A percentile compares a stretch with the other conserved stretches of the same genome.
Conservation (phyloP, 306 rosid genomes). For the Rosa multiflora region DNA sequence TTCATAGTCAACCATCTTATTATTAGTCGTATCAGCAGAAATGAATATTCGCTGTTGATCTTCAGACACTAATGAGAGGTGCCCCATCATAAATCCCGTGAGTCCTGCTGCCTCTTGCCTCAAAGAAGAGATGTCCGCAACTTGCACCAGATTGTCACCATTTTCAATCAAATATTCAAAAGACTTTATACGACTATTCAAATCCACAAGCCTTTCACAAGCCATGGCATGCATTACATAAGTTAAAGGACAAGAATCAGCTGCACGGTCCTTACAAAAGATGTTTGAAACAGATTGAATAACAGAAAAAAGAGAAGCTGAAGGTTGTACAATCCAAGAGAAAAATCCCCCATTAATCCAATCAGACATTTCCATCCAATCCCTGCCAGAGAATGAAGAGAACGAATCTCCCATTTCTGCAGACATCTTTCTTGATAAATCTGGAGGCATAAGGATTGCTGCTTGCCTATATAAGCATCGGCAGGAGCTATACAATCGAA, state of each 20-base stretch:
- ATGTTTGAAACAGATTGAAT: constrained; percentile 54
- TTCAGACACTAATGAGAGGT: constrained; percentile 44
- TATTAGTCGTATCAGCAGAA: constrained; percentile 33
- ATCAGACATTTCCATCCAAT: constrained; percentile 70
- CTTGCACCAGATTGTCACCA: constrained; percentile 39
- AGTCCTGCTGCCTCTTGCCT: constrained; percentile 78
- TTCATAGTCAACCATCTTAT: constrained; percentile 35
- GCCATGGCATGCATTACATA: constrained; percentile 71
- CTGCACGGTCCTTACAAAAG: constrained; percentile 38
- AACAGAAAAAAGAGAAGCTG: constrained; percentile 66
- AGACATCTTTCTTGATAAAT: constrained; percentile 64
- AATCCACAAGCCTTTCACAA: constrained; percentile 81
- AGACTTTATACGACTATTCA: constrained; percentile 66
- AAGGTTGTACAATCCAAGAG: constrained; percentile 72
- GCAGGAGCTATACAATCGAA: constrained; percentile 70
- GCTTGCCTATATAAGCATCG: constrained; percentile 70
- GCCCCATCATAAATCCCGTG: constrained; percentile 66
- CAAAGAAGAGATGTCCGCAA: constrained; percentile 38
- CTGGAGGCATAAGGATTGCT: constrained; percentile 65
- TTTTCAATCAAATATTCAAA: constrained; percentile 59
- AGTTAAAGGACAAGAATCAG: constrained; percentile 54
- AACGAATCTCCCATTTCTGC: constrained; percentile 56
- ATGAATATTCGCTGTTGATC: constrained; percentile 38
- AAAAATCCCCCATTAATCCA: constrained; percentile 60
- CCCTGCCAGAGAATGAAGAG: constrained; percentile 57